Conservation (phyloP, 306 rosid species). For the Pyrus communis region DNA sequence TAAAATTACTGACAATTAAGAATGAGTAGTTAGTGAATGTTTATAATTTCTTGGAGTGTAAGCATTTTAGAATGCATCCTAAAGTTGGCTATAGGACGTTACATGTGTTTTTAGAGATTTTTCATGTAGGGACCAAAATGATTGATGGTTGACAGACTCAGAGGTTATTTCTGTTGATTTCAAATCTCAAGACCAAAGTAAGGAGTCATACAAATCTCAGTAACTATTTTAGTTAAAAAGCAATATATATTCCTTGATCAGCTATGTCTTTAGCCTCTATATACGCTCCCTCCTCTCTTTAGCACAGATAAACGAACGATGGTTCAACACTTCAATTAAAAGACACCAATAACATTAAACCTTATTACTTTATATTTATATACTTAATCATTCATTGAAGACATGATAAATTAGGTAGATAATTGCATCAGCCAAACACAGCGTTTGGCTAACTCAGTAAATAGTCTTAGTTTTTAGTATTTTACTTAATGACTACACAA, state of each 20-base stretch:
- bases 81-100: too few relatives aligned
- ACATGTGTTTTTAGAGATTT: too few relatives aligned
- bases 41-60: too few relatives aligned
- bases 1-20: too few relatives aligned
- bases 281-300: neutral
- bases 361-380: neutral
- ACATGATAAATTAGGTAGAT: neutral
- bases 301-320: neutral
- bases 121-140: too few relatives aligned
- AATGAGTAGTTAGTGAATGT: too few relatives aligned
- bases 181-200: too few relatives aligned
- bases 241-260: neutral
- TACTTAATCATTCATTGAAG: neutral
- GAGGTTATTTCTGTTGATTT: accelerated
- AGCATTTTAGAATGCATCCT: too few relatives aligned
- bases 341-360: neutral
- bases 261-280: neutral
- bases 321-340: neutral
- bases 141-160: too few relatives aligned
- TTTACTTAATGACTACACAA: neutral
- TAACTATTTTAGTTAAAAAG: too few relatives aligned
- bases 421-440: neutral
- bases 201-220: too few relatives aligned
- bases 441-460: neutral
- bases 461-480: neutral